Evolutionary conservation across 805 yeast species (phyloP).

Genomic region (Kodamaea leandrae): DNA sequence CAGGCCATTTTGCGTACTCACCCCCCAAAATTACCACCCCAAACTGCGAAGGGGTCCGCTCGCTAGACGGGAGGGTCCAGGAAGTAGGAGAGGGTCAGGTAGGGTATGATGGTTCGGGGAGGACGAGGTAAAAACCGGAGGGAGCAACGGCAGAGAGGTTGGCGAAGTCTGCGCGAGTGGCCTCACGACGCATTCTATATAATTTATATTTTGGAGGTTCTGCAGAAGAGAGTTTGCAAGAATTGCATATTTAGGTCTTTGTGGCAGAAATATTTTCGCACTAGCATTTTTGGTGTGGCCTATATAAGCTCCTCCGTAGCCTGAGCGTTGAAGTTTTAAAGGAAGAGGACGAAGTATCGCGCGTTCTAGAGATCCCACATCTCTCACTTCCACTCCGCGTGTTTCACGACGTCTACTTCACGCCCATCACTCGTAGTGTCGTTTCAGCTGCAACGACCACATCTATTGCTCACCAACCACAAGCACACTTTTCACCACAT

Average conservation of each 20-base stretch:
- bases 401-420: neutral
- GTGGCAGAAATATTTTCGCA: neutral
- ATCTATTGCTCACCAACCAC: neutral
- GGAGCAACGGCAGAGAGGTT: too few species aligned
- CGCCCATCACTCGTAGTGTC: neutral
- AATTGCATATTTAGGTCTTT: conserved; percentile 2
- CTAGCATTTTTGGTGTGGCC: neutral
- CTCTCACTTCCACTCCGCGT: neutral
- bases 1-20: conserved; percentile 3
- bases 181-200: neutral
- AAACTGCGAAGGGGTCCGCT: neutral
- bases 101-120: too few species aligned
- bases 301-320: conserved; percentile 4
- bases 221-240: neutral
- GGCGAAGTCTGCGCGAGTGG: too few species aligned
- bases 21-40: conserved; percentile 4
- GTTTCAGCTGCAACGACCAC: too few species aligned
- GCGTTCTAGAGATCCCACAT: neutral
- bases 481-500: neutral
- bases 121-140: too few species aligned
- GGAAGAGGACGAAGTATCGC: neutral
- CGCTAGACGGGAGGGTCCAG: neutral
- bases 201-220: neutral
- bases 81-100: neutral
- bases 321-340: neutral